These are phyloP conservation scores for Pilasporangium apinafurcum DNA, from an alignment of 352 stramenopile genomes.

Conservation along the genomic window DNA sequence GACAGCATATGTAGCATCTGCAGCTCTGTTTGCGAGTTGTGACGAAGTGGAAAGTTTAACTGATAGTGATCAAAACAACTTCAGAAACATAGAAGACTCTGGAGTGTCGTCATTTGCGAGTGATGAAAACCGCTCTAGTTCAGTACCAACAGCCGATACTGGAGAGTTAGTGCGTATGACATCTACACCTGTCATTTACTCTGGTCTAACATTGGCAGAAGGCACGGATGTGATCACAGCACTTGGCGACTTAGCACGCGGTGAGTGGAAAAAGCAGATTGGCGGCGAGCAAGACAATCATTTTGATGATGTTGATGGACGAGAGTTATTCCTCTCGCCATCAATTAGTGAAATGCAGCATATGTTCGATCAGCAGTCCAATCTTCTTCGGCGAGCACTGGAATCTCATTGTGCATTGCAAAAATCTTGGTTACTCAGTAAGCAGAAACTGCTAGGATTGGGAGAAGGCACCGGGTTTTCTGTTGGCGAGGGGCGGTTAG, in stretches of 20 bases:
- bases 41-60: constrained; percentile 10
- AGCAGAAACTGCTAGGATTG: constrained; percentile 65
- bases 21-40: constrained; percentile 53
- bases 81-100: neutral
- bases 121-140: neutral
- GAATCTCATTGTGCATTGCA: constrained; percentile 71
- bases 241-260: constrained; percentile 41
- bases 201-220: constrained; percentile 64
- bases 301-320: constrained; percentile 49
- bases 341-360: constrained; percentile 84
- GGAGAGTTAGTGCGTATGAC: neutral
- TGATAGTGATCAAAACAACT: neutral
- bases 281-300: constrained; percentile 37
- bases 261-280: constrained; percentile 27
- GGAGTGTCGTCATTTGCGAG: too few species aligned
- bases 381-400: constrained; percentile 55
- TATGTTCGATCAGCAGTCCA: constrained; percentile 85
- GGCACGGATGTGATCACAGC: constrained; percentile 74
- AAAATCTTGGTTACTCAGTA: constrained; percentile 68
- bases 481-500: constrained; percentile 76
- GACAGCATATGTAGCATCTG: constrained; percentile 65
- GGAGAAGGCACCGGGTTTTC: constrained; percentile 45
- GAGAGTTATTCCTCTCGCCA: constrained; percentile 77
- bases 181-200: too few species aligned
- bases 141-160: neutral